Evolutionary conservation across 768 basidiomycete genomes (phyloP), one percentile per base, ranked within the genome.

Genomic region (Chalciporus pseudorubinellus): DNA sequence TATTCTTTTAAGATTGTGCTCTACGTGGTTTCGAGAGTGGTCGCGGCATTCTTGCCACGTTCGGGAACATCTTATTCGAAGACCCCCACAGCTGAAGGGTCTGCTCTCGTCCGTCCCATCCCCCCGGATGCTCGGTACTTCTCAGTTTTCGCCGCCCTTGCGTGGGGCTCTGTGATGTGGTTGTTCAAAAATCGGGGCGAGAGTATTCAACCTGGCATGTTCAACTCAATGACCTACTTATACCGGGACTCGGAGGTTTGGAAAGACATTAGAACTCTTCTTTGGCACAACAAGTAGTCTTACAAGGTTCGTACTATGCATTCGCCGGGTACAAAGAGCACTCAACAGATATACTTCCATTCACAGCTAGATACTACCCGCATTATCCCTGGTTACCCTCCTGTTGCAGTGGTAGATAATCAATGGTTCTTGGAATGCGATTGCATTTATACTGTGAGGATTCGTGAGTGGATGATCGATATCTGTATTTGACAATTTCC

Each of bases 131-230:
- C 91, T 16, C 74, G 81, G 13, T 86, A 90, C 66, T 99, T 98
- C 71, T 83, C 88, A 1, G 64, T 89, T 40, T 93, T 95, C 55
- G 89, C 94, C 3, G 91, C 94, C 0, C 59, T 98, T 13, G 80
- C 86, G 28, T 98, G 97, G 97, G 97, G 92, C 39, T 80, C 87
- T 8, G 95, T 98, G 41, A 98, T 99, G 95, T 99, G 88, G 81
- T 73, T 97, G 54, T 98, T 95, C 79, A 78, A 85, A 62, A 77
- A 97, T 68, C 77, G 82, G 19, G 84, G 89, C 44, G 87, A 98
- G 72, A 85, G 85, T n/a, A 83, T 99, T 53, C 94, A 98, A 62
- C 91, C 92, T 16, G 97, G 95, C 51, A 92, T 98, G 92, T 93
- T 92, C 75, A 91, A 83, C 73, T 90, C 89, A 16, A 98, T 97